Conservation (phyloP, 2,329 filamentous ascomycete genomes). For the Myriangium duriaei region DNA sequence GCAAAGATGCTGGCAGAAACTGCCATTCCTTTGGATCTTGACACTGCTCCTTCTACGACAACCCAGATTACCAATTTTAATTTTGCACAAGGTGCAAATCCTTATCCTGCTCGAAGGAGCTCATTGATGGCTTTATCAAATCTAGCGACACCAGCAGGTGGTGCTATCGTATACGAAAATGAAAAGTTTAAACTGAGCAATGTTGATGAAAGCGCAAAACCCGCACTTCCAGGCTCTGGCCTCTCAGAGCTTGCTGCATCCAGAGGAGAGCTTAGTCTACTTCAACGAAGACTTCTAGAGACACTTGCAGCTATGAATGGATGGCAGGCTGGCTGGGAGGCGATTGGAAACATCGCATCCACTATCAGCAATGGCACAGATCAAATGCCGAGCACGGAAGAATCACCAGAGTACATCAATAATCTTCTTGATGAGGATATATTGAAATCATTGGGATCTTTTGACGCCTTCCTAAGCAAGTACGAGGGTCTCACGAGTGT, state of each 20-base stretch:
- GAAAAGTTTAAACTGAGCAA: slow-evolving; percentile 14
- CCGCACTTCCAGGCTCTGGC: slow-evolving; percentile 26
- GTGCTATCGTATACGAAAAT: slow-evolving; percentile 23
- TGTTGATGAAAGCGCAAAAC: slow-evolving; percentile 10
- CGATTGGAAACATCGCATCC: slow-evolving; percentile 16
- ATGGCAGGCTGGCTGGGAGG: slow-evolving; percentile 67
- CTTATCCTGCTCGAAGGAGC: slow-evolving; percentile 10
- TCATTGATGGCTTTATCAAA: slow-evolving; percentile 10
- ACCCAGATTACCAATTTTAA: slow-evolving; percentile 9
- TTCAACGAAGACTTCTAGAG: slow-evolving; percentile 70
- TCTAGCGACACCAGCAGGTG: slow-evolving; percentile 1
- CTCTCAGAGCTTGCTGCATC: slow-evolving; percentile 71
- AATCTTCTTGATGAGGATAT: slow-evolving; percentile 17
- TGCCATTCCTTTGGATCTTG: slow-evolving; percentile 53
- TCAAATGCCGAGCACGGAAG: slow-evolving; percentile 8
- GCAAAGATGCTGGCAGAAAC: slow-evolving; percentile 69
- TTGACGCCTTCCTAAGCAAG: slow-evolving; percentile 27
- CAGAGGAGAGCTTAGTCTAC: slow-evolving; percentile 66
- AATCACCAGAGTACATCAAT: background rate
- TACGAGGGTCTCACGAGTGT: slow-evolving; percentile 61
- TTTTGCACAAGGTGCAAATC: slow-evolving; percentile 13
- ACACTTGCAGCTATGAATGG: slow-evolving; percentile 56
- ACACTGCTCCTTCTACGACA: slow-evolving; percentile 22
- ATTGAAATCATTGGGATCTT: slow-evolving; percentile 22
- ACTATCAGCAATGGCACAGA: slow-evolving; percentile 18